Base-by-base conservation (phyloP, 371 early-diverging fungal species). In the Mortierella sp. region DNA sequence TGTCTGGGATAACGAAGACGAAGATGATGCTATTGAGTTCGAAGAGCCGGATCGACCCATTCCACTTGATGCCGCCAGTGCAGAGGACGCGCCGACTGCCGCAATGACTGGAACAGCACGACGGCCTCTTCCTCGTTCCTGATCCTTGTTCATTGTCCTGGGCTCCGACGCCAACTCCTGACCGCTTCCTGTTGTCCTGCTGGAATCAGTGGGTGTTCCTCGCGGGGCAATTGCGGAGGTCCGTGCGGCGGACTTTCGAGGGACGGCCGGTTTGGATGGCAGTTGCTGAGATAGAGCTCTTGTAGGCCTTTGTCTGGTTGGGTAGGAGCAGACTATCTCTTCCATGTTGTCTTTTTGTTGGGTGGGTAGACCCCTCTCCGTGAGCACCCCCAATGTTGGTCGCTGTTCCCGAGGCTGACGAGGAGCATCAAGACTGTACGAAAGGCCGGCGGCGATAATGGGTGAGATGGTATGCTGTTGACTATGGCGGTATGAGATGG, bases 51-150 rank as follows among this genome's bases (percentile, higher is more conserved):
- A 2, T 16, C 53, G 53, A 53, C 16, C 27, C 19, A 22, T 34
- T 7, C 10, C 34, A 34, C 10, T 34, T 7, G 34, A 34, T 10
- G 34, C 34, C 10, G 34, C 4, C 10, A 34, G 34, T 10, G 34
- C 34, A 34, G 34, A 34, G 34, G 34, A 34, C 34, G 34, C 34
- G 10, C 4, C 10, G 4, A 10, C 7, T 34, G 34, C 4, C 4
- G 34, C 4, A 34, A 34, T 10, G 34, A 34, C 34, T 7, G 34
- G 34, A 34, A 34, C 10, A 34, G 34, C 7, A 34, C 45, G 41
- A 24, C 31, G 50, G 45, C 45, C 44, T 17, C 37, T 63, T 37
- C 44, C 50, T 40, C 58, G 65, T 6, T 65, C 62, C 25, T 57
- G 60, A 14, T 57, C 67, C 21, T 45, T 49, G 39, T 24, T 41